Conservation (phyloP, 768 basidiomycete species). For the Bullera alba region DNA sequence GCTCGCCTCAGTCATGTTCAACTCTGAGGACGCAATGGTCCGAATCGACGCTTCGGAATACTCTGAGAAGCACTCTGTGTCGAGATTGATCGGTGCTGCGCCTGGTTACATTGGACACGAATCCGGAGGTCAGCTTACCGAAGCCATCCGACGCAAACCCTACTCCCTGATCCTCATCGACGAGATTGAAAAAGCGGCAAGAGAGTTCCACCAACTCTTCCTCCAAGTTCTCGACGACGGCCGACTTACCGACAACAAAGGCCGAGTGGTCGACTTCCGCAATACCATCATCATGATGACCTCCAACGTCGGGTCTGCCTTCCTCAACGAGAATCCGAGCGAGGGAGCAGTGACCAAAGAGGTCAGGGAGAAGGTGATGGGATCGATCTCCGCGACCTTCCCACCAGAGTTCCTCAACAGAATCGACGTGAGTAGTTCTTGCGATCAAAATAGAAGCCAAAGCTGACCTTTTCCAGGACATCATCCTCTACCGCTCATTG, state of each 20-base stretch:
- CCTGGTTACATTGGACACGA: slow-evolving; percentile 47
- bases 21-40: slow-evolving; percentile 45
- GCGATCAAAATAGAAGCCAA: too few relatives aligned
- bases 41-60: slow-evolving; percentile 54
- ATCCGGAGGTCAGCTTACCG: slow-evolving; percentile 45
- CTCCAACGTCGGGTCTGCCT: slow-evolving; percentile 46
- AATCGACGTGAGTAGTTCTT: slow-evolving; percentile 33
- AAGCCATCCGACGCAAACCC: slow-evolving; percentile 43
- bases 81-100: slow-evolving; percentile 43
- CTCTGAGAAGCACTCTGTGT: slow-evolving; percentile 53
- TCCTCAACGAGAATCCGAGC: slow-evolving; percentile 47
- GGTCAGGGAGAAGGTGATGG: slow-evolving; percentile 42
- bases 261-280: slow-evolving; percentile 47
- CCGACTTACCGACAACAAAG: slow-evolving; percentile 48
- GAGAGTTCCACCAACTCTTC: slow-evolving; percentile 49
- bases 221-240: slow-evolving; percentile 50
- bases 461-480: slow-evolving; percentile 14
- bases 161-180: slow-evolving; percentile 47
- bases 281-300: slow-evolving; percentile 49
- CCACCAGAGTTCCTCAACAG: slow-evolving; percentile 49
- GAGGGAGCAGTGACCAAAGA: slow-evolving; percentile 44
- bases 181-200: slow-evolving; percentile 49
- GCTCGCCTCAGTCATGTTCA: slow-evolving; percentile 47
- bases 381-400: slow-evolving; percentile 46
- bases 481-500: slow-evolving; percentile 62